Evolutionary conservation across 1,284 basidiomycete genomes (phyloP), one percentile per base, ranked within the genome.

Genomic region (Trichosporon faecale): DNA sequence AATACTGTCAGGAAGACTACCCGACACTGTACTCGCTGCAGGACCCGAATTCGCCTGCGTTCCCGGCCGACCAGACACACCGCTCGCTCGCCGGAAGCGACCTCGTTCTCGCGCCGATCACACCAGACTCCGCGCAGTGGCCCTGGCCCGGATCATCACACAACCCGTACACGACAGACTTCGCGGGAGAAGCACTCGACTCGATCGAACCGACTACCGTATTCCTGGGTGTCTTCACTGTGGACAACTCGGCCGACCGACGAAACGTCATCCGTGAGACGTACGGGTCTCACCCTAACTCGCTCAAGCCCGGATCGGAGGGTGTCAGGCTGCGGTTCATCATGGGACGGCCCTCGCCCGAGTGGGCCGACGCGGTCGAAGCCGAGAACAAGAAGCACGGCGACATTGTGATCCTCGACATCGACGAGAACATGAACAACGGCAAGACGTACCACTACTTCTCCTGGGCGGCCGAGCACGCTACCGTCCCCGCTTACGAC

Each of bases 311-410:
- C 18, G 90, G 90, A 11, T 91, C 93, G 0, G 92, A 93, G 55
- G 88, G 95, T 72, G 93, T 94, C 0, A 85, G 95, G 70, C 89
- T 99, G 57, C 90, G 94, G 23, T 99, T 99, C 81, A 88, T 99
- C 74, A 86, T 99, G 66, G 96, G 94, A 7, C 88, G 90, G 74
- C 95, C 96, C 9, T 86, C 90, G 27, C 89, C 89, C 76, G 88
- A 90, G 71, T 93, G 90, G 88, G 91, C 92, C 72, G 86, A 90
- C 65, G 87, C 91, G 25, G 88, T 99, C 70, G 88, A 90, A 75
- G 84, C 95, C 52, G 97, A 99, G 84, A 93, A 93, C 88, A 93
- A 98, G 80, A 90, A 90, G 76, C 97, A 92, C 84, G 77, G 78
- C 66, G 85, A 87, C 72, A 81, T 86, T 60, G 77, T 86, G n/a